Conservation (phyloP, 139 green algal genomes). For the Penium margaritaceum region DNA sequence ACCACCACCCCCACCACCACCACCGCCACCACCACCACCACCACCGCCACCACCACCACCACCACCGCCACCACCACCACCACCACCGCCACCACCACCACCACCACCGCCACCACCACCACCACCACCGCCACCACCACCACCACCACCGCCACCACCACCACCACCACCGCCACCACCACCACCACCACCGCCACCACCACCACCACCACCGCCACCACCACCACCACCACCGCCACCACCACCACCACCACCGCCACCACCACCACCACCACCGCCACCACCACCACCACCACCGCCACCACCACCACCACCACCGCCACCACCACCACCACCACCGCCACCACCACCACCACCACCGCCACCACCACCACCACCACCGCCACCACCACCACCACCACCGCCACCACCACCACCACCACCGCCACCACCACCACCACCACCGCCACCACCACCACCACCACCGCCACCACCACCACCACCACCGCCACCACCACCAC, state of each 20-base stretch:
- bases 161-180: background rate
- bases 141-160: background rate
- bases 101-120: background rate
- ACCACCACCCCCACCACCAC: too few relatives aligned
- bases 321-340: background rate
- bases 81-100: background rate
- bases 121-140: background rate
- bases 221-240: background rate
- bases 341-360: conserved; percentile 1
- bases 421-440: background rate
- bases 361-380: background rate
- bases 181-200: background rate
- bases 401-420: background rate
- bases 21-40: background rate
- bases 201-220: background rate
- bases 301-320: background rate
- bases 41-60: background rate
- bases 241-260: background rate
- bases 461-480: background rate
- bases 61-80: background rate
- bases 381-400: background rate
- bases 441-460: background rate
- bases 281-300: background rate
- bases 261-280: background rate
- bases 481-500: background rate